These are phyloP conservation scores for Citrus sinensis DNA, from an alignment of 345 rosid genomes.

Conservation along the genomic window DVS_A1.0 CM039161.1:1905501-1906000, in stretches of 20 bases:
- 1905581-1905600: not conserved
- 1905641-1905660: not conserved
- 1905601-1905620: not conserved
- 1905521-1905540: not conserved
- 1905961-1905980: too few relatives aligned
- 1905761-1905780: not conserved
- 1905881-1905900: not conserved
- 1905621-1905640: not conserved
- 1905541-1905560: too few relatives aligned
- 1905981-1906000: too few relatives aligned
- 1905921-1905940: not conserved
- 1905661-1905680: not conserved
- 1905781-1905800: not conserved
- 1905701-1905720: not conserved
- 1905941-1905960: not conserved
- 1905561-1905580: not conserved
- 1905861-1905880: not conserved
- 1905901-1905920: not conserved
- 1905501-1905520: too few relatives aligned
- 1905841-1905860: not conserved
- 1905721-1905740: not conserved
- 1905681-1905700: not conserved
- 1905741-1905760: not conserved
- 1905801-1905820: not conserved
- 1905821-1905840: not conserved